These are phyloP conservation scores for Dendryphion nanum DNA, from an alignment of 2,329 filamentous ascomycete species.

Conservation along the genomic window DNA sequence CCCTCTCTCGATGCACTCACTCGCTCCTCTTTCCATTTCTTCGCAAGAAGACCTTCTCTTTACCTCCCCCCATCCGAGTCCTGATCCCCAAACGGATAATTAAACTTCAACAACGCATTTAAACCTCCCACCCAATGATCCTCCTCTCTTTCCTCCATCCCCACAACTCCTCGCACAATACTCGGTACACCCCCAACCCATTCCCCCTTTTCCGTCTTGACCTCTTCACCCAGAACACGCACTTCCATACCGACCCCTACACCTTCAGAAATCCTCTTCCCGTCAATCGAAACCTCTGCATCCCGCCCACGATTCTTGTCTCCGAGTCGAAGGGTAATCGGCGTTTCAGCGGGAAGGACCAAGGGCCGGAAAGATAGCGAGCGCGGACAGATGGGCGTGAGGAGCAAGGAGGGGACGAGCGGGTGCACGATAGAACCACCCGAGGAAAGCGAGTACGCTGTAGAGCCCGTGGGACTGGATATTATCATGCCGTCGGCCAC, in stretches of 20 bases:
- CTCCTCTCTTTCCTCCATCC: slow-evolving; percentile 54
- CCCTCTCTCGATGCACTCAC: background rate
- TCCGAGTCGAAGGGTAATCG: slow-evolving; percentile 78
- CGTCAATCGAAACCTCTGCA: slow-evolving; percentile 52
- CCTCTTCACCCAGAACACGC: slow-evolving; percentile 81
- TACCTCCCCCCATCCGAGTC: slow-evolving; percentile 13
- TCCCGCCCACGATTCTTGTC: slow-evolving; percentile 53
- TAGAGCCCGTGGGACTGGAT: slow-evolving; percentile 90
- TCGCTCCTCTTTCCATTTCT: background rate
- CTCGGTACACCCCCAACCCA: slow-evolving; percentile 85
- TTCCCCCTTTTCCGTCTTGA: slow-evolving; percentile 47
- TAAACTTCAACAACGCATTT: slow-evolving; percentile 93
- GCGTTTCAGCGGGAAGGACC: slow-evolving; percentile 81
- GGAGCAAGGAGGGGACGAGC: slow-evolving; percentile 79
- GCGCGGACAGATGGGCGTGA: slow-evolving; percentile 92
- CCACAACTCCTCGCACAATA: slow-evolving; percentile 65
- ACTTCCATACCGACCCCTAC: slow-evolving; percentile 64
- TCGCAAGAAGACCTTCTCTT: too few relatives aligned
- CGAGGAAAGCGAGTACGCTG: slow-evolving; percentile 89
- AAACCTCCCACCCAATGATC: slow-evolving; percentile 96
- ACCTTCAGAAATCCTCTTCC: slow-evolving; percentile 43
- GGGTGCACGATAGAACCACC: slow-evolving; percentile 95
- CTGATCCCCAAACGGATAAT: slow-evolving; percentile 82
- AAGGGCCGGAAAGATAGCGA: slow-evolving; percentile 90
- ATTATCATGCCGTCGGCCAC: slow-evolving; percentile 95